These are phyloP conservation scores for Ganoderma lingzhi DNA, from an alignment of 1,284 basidiomycete genomes.

Conservation along the genomic window DNA sequence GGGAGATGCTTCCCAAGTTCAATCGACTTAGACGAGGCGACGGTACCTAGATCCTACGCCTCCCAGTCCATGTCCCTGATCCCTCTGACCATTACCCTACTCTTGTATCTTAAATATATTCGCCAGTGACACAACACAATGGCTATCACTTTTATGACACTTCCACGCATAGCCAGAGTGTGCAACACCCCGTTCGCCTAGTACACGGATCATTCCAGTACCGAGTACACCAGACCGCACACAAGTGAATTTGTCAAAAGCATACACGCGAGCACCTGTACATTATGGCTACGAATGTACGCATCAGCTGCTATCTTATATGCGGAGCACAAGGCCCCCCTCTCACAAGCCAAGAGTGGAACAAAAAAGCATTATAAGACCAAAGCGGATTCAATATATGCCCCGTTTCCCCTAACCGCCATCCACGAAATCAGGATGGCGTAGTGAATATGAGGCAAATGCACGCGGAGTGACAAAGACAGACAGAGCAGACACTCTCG, in stretches of 20 bases:
- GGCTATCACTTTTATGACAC: too few species aligned
- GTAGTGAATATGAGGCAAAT: conserved; percentile 79
- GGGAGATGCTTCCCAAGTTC: conserved; percentile 91
- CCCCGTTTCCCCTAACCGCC: conserved; percentile 85
- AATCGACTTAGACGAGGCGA: conserved; percentile 60
- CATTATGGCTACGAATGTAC: conserved; percentile 15
- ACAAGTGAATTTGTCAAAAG: not conserved
- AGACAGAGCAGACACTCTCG: conserved; percentile 12
- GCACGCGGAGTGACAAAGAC: conserved; percentile 16
- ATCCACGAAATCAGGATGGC: conserved; percentile 64
- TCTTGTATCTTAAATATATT: too few species aligned
- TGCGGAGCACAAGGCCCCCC: conserved; percentile 5
- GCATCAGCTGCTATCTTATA: conserved; percentile 16
- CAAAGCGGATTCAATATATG: conserved; percentile 56
- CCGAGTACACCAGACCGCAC: not conserved
- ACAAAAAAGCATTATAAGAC: not conserved
- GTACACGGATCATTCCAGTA: too few species aligned
- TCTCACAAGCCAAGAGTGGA: conserved; percentile 19
- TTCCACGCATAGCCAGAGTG: too few species aligned
- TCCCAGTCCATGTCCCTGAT: too few species aligned
- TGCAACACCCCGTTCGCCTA: too few species aligned
- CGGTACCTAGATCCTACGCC: conserved; percentile 23
- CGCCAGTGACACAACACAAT: too few species aligned
- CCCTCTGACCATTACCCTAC: too few species aligned
- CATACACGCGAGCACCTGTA: not conserved